These are phyloP conservation scores for Trichoderma asperelloides DNA, from an alignment of 495 filamentous ascomycete species.

Conservation along the genomic window DNA sequence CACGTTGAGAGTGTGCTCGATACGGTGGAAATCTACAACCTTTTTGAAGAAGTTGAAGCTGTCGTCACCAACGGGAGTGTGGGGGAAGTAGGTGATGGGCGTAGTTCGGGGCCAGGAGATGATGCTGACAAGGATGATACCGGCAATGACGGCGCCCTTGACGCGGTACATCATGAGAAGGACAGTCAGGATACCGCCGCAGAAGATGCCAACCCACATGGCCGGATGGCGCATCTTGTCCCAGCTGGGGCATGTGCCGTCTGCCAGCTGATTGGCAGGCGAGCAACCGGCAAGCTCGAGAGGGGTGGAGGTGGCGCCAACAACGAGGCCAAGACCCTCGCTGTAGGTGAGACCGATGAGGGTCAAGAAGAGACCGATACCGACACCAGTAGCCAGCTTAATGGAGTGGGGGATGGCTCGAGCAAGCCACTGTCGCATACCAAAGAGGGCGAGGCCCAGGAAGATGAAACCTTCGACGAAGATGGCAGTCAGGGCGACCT, in stretches of 20 bases:
- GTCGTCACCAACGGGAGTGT: conserved; percentile 53
- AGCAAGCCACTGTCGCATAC: conserved; percentile 76
- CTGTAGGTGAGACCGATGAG: conserved; percentile 72
- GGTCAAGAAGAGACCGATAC: conserved; percentile 73
- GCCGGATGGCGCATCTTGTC: conserved; percentile 67
- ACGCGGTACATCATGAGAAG: conserved; percentile 74
- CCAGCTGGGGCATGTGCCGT: conserved; percentile 40
- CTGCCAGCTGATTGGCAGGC: conserved; percentile 17
- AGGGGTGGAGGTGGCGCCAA: conserved; percentile 49
- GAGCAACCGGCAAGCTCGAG: conserved; percentile 62
- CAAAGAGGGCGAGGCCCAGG: conserved; percentile 56
- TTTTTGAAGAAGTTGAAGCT: conserved; percentile 77
- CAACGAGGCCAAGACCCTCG: conserved; percentile 67
- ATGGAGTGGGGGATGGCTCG: conserved; percentile 67
- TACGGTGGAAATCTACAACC: conserved; percentile 71
- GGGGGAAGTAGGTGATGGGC: conserved; percentile 67
- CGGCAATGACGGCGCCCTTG: conserved; percentile 72
- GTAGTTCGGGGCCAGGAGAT: conserved; percentile 75
- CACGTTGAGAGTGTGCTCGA: conserved; percentile 52
- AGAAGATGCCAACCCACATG: conserved; percentile 80
- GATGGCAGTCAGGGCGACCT: conserved; percentile 65
- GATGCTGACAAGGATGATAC: conserved; percentile 72
- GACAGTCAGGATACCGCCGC: conserved; percentile 65
- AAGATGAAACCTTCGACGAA: conserved; percentile 78
- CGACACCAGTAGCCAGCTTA: conserved; percentile 75